Evolutionary conservation across 1,284 basidiomycete species (phyloP).

Genomic region (Heterobasidion occidentale): DNA sequence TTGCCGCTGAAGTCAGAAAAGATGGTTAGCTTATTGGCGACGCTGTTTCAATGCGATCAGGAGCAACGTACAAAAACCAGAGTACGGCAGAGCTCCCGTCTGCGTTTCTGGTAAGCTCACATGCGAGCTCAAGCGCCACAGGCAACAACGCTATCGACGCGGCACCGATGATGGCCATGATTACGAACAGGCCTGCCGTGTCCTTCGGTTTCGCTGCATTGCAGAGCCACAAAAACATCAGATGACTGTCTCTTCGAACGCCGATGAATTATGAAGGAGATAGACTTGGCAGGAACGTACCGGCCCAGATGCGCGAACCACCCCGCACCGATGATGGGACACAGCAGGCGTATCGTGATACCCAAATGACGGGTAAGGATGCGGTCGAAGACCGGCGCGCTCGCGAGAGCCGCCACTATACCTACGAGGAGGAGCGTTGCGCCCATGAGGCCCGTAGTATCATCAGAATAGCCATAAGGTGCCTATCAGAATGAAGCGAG

Average conservation of each 20-base stretch:
- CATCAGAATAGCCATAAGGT: conserved; percentile 65
- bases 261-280: neutral
- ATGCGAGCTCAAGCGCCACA: conserved; percentile 64
- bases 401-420: conserved; percentile 54
- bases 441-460: conserved; percentile 59
- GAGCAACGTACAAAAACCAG: conserved; percentile 52
- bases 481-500: conserved; percentile 29
- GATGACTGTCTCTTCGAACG: neutral
- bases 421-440: conserved; percentile 62
- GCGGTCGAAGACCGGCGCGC: conserved; percentile 70
- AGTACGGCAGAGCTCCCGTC: conserved; percentile 67
- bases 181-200: conserved; percentile 47
- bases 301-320: conserved; percentile 75
- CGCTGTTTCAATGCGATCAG: neutral
- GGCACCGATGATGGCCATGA: conserved; percentile 62
- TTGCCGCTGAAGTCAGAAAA: conserved; percentile 43
- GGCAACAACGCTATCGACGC: conserved; percentile 63
- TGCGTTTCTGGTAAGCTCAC: conserved; percentile 70
- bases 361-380: conserved; percentile 67
- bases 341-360: conserved; percentile 46
- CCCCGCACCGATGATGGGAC: conserved; percentile 48
- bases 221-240: neutral
- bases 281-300: conserved; percentile 23
- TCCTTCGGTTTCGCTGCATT: conserved; percentile 52
- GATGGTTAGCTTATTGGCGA: neutral